These are phyloP conservation scores for Botrytis tulipae DNA, from an alignment of 2,329 filamentous ascomycete genomes.

Conservation along the genomic window DNA sequence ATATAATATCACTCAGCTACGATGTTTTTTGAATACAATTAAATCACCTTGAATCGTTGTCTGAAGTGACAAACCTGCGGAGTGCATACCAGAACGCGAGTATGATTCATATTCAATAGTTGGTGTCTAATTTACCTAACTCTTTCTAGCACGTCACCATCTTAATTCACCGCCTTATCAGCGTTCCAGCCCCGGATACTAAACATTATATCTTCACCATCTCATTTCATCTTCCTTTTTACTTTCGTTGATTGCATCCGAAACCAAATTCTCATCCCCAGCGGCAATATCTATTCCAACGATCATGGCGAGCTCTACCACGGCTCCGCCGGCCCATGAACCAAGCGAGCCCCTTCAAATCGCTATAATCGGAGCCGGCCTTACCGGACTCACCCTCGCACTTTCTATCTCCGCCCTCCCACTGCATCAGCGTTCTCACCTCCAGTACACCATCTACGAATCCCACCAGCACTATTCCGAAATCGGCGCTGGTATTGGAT, in stretches of 20 bases:
- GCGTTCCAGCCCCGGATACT: not conserved
- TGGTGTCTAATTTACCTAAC: not conserved
- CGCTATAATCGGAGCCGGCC: not conserved
- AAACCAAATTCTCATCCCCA: too few species aligned
- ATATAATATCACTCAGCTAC: not conserved
- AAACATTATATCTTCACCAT: not conserved
- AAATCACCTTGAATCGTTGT: not conserved
- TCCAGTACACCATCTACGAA: slow-evolving; percentile 11
- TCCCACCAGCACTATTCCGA: not conserved
- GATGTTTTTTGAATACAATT: not conserved
- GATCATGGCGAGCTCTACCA: not conserved
- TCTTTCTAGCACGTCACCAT: not conserved
- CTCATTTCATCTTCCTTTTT: too few species aligned
- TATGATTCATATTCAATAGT: not conserved
- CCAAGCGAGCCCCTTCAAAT: not conserved
- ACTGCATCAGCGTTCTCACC: not conserved
- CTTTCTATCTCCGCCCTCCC: not conserved
- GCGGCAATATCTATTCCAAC: fast-evolving
- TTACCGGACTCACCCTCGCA: not conserved
- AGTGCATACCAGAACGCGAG: too few species aligned
- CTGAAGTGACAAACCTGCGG: not conserved
- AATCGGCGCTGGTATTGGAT: slow-evolving; percentile 6
- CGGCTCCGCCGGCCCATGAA: fast-evolving
- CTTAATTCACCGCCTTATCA: not conserved
- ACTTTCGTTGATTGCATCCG: not conserved